Evolutionary conservation across 108 stramenopile species (phyloP).

Genomic region (Halocafeteria seosinensis): DNA sequence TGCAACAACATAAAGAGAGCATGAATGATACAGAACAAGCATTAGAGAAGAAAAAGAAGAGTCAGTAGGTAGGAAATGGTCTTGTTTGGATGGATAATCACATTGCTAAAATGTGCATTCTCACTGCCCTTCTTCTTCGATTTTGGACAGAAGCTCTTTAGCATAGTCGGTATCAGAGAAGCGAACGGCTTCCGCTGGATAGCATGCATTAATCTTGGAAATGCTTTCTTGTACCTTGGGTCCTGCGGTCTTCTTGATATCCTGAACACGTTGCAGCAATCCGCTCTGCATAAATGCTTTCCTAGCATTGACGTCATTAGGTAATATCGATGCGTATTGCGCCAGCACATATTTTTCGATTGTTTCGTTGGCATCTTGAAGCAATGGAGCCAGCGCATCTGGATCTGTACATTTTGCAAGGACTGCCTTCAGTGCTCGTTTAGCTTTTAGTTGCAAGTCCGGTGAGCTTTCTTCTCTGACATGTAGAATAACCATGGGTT

Average conservation of each 20-base stretch:
- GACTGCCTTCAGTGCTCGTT: conserved; percentile 46
- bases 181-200: conserved; percentile 47
- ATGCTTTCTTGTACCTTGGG: conserved; percentile 46
- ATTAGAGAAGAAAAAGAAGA: too few relatives aligned
- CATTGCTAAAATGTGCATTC: too few relatives aligned
- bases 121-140: conserved; percentile 28
- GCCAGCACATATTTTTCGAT: conserved; percentile 52
- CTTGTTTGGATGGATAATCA: too few relatives aligned
- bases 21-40: too few relatives aligned
- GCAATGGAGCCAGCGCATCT: conserved; percentile 44
- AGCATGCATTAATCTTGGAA: conserved; percentile 40
- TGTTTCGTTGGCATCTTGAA: conserved; percentile 40
- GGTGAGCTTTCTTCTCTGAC: conserved; percentile 33
- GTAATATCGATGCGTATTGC: conserved; percentile 45
- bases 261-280: conserved; percentile 42
- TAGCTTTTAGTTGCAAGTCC: conserved; percentile 43
- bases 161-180: conserved; percentile 49
- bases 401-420: conserved; percentile 47
- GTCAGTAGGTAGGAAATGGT: too few relatives aligned
- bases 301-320: conserved; percentile 44
- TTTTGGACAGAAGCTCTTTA: conserved; percentile 42
- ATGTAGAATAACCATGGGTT: conserved; percentile 47
- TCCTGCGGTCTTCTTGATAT: conserved; percentile 44
- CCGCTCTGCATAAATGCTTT: conserved; percentile 44
- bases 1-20: too few relatives aligned